Percentiles rank a stretch among this genome's conserved stretches.
These are phyloP conservation scores for Prunus campanulata DNA, from an alignment of 306 rosid species.

Conservation along the genomic window DNA sequence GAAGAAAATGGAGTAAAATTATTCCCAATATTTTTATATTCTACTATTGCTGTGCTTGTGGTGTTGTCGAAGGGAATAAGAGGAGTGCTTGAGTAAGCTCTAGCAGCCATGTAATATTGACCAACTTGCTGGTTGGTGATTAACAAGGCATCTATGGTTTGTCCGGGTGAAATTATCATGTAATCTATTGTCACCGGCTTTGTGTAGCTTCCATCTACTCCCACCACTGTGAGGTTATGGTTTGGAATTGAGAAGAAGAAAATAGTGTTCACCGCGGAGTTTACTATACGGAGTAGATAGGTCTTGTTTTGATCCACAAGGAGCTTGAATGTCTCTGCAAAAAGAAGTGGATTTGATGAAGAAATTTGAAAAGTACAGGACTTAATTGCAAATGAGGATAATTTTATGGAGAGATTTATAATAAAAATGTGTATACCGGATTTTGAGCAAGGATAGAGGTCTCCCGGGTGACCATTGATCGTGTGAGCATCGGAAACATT, in stretches of 20 bases:
- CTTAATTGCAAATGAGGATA: too few species aligned
- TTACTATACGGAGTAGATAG: slow-evolving; percentile 45
- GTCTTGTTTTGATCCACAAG: slow-evolving; percentile 38
- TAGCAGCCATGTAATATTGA: slow-evolving; percentile 60
- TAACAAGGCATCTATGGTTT: slow-evolving; percentile 47
- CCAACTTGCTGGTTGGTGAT: slow-evolving; percentile 36
- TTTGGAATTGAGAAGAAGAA: slow-evolving; percentile 42
- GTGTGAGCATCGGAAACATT: slow-evolving; percentile 48
- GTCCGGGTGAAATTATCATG: slow-evolving; percentile 56
- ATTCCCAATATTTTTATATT: slow-evolving; percentile 17
- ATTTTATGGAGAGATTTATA: too few species aligned
- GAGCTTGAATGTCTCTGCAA: slow-evolving; percentile 47
- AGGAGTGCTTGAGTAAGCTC: slow-evolving; percentile 24
- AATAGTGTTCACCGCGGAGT: slow-evolving; percentile 38
- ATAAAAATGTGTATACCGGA: slow-evolving; percentile 19
- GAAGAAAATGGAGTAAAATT: slow-evolving; percentile 5
- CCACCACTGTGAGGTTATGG: slow-evolving; percentile 58
- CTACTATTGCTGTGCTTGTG: slow-evolving; percentile 44
- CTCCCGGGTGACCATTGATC: slow-evolving; percentile 70
- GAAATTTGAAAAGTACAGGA: not conserved
- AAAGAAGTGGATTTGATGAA: not conserved
- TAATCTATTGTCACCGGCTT: slow-evolving; percentile 44
- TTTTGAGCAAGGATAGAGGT: slow-evolving; percentile 49
- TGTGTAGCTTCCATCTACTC: slow-evolving; percentile 51
- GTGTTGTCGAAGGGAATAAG: slow-evolving; percentile 25